Evolutionary conservation across 192 early-diverging fungal species (phyloP).

Genomic region (Coemansia aciculifera): DNA sequence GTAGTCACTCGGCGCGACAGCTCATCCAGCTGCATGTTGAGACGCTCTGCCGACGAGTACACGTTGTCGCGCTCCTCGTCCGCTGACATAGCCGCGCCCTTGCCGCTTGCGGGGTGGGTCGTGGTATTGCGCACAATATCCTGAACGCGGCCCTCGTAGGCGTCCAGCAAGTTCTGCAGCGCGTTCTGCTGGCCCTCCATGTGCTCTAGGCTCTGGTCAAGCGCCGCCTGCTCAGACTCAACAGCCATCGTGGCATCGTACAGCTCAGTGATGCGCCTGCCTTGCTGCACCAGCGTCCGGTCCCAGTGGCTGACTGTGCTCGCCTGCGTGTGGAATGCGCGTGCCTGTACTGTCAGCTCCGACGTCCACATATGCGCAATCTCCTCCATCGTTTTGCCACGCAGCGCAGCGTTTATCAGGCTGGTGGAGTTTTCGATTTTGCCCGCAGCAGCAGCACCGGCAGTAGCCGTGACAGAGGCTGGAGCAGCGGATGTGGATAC

Average conservation of each 20-base stretch:
- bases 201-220: slow-evolving; percentile 84
- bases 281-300: slow-evolving; percentile 80
- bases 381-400: slow-evolving; percentile 82
- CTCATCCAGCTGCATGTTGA: slow-evolving; percentile 87
- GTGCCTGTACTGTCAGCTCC: slow-evolving; percentile 75
- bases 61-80: slow-evolving; percentile 86
- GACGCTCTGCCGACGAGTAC: slow-evolving; percentile 80
- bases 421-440: slow-evolving; percentile 61
- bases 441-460: slow-evolving; percentile 15
- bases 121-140: slow-evolving; percentile 59
- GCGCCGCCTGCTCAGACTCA: slow-evolving; percentile 72
- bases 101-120: slow-evolving; percentile 45
- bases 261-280: slow-evolving; percentile 74
- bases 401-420: slow-evolving; percentile 40
- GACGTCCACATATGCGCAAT: slow-evolving; percentile 88
- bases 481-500: not conserved
- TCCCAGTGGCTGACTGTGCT: slow-evolving; percentile 85
- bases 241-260: slow-evolving; percentile 71
- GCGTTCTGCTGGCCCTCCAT: slow-evolving; percentile 86
- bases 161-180: slow-evolving; percentile 71
- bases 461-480: not conserved
- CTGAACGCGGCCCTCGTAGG: slow-evolving; percentile 68
- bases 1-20: slow-evolving; percentile 73
- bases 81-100: slow-evolving; percentile 55
- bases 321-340: slow-evolving; percentile 85